Evolutionary conservation across 805 yeast species (phyloP).

Genomic region (Cyberlindnera galapagoensis): DNA sequence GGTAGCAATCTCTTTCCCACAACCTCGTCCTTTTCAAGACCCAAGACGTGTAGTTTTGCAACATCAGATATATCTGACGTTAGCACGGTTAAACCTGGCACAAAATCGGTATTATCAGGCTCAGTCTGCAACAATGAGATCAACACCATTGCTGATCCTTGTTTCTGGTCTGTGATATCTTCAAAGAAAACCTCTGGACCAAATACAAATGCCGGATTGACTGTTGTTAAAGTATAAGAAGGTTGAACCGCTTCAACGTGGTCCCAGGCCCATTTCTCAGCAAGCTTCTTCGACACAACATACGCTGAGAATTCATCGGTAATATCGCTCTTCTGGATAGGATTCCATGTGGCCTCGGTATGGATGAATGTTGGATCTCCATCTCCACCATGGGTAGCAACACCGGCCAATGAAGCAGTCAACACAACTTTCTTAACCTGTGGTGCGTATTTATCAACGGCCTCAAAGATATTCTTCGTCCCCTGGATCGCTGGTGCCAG

Average conservation of each 20-base stretch:
- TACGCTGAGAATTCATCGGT: conserved; percentile 35
- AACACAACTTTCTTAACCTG: conserved; percentile 42
- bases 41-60: conserved; percentile 43
- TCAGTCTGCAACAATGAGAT: conserved; percentile 22
- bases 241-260: conserved; percentile 28
- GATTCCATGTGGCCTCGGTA: conserved; percentile 38
- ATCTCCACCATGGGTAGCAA: conserved; percentile 20
- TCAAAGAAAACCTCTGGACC: conserved; percentile 51
- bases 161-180: conserved; percentile 29
- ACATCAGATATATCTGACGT: conserved; percentile 49
- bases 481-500: conserved; percentile 57
- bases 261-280: conserved; percentile 58
- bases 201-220: conserved; percentile 47
- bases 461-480: conserved; percentile 38
- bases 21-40: conserved; percentile 28
- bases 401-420: conserved; percentile 54
- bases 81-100: neutral
- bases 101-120: neutral
- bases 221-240: conserved; percentile 34
- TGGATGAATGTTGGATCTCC: conserved; percentile 13
- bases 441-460: conserved; percentile 27
- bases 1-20: conserved; percentile 24
- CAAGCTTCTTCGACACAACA: conserved; percentile 50
- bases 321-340: conserved; percentile 41
- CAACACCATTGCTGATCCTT: conserved; percentile 33